Evolutionary conservation across 495 filamentous ascomycete genomes (phyloP), one percentile per base, ranked within the genome.

Genomic region (Alectoria sarmentosa): DNA sequence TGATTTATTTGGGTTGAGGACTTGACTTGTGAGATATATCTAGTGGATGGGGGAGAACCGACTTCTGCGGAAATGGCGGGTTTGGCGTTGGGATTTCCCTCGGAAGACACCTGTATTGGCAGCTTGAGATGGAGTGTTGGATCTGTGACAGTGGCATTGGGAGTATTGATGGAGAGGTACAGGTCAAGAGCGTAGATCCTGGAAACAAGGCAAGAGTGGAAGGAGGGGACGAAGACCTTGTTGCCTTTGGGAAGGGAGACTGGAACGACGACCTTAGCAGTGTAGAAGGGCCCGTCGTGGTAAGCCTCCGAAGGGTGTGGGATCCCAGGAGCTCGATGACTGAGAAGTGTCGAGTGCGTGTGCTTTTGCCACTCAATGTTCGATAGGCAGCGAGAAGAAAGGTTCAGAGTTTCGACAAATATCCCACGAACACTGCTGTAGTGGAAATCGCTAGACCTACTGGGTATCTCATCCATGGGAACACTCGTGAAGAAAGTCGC

Each of bases 131-230:
- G 79, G 21, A 93, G 66, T 3, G 75, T 80, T 4, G 86, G 82
- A 32, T 77, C 83, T 21, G 73, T 74, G 26, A 83, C 72, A 37
- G 80, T 79, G n/a, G 83, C 76, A 26, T 79, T 78, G 8, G 84
- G 78, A 0, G 84, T 82, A 61, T 85, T 81, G 48, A 90, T 75
- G 5, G 84, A 78, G 61, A 93, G 71, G 11, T 79, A 78, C 58
- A 98, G 76, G 49, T 88, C 86, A 28, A 97, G 79, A 13, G 80
- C 77, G 76, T 98, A 98, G 32, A 86, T 76, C 65, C 94, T 87
- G 21, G 88, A 89, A 37, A 89, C 78, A 69, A 96, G 83, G 75
- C 94, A 98, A 61, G 86, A 84, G 76, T 94, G 87, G 77, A 98
- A 98, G 23, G 90, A 92, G 0, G 94, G 95, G 36, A 94, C 75